A percentile compares a stretch with the other conserved stretches of the same genome.
These are phyloP conservation scores for Claviceps pusilla DNA, from an alignment of 2,329 filamentous ascomycete genomes.

Conservation along the genomic window DNA sequence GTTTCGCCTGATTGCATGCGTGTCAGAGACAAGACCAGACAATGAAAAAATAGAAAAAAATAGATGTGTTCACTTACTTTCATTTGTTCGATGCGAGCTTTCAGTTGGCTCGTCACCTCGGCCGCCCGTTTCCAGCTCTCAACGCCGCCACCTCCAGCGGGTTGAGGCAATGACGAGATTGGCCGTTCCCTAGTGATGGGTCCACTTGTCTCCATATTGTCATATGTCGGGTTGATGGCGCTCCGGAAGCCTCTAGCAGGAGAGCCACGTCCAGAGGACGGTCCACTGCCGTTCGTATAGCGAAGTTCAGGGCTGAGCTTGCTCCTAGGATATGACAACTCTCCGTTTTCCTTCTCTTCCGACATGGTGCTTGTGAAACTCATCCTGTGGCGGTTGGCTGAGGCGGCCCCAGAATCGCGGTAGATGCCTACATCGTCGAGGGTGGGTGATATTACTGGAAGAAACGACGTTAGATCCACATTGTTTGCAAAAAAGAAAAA, in stretches of 20 bases:
- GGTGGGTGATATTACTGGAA: conserved; percentile 34
- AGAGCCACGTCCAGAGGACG: conserved; percentile 42
- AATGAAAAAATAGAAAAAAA: neutral
- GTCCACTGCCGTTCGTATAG: conserved; percentile 29
- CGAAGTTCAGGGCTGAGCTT: conserved; percentile 42
- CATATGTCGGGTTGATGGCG: conserved; percentile 17
- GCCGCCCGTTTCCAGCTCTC: conserved; percentile 97
- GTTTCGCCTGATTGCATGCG: conserved; percentile 11
- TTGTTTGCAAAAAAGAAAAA: neutral
- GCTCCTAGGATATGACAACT: conserved; percentile 29
- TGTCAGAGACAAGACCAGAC: neutral
- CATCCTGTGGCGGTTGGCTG: conserved; percentile 34
- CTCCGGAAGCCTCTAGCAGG: conserved; percentile 41
- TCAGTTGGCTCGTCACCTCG: conserved; percentile 93
- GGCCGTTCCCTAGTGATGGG: conserved; percentile 18
- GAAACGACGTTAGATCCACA: neutral
- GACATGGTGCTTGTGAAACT: conserved; percentile 52
- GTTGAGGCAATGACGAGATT: conserved; percentile 21
- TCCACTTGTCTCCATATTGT: conserved; percentile 17
- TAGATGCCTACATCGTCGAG: conserved; percentile 47
- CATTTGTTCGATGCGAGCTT: conserved; percentile 97
- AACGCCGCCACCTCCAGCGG: conserved; percentile 18
- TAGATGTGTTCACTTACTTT: conserved; percentile 42
- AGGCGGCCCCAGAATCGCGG: conserved; percentile 32
- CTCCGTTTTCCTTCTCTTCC: conserved; percentile 65